These are phyloP conservation scores for Solanum chacoense DNA, from an alignment of 305 asterid species.

Conservation along the genomic window DNA sequence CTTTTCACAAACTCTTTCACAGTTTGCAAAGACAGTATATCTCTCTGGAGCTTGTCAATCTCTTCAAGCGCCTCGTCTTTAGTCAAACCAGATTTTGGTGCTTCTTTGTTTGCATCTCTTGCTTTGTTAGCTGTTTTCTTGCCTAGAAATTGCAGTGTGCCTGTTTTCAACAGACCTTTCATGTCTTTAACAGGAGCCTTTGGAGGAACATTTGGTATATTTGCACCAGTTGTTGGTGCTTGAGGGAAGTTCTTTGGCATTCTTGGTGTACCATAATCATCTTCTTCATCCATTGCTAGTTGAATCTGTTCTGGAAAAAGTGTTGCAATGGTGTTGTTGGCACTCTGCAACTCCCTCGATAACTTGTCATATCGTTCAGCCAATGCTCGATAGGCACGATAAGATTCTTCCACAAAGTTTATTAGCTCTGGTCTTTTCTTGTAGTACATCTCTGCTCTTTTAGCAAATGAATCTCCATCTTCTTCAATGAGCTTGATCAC, in stretches of 20 bases:
- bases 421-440: conserved; percentile 62
- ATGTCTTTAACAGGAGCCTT: conserved; percentile 32
- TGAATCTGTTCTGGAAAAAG: conserved; percentile 62
- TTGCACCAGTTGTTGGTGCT: not conserved
- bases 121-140: conserved; percentile 11
- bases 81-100: conserved; percentile 30
- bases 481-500: conserved; percentile 52
- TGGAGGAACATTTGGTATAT: conserved; percentile 26
- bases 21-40: conserved; percentile 47
- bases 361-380: conserved; percentile 62
- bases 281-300: conserved; percentile 34
- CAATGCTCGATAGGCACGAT: conserved; percentile 40
- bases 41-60: conserved; percentile 56
- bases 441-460: conserved; percentile 80
- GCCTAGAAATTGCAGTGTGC: conserved; percentile 23
- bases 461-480: conserved; percentile 68
- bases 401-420: conserved; percentile 46
- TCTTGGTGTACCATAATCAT: conserved; percentile 18
- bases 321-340: conserved; percentile 53
- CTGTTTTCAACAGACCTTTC: conserved; percentile 25
- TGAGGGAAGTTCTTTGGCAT: conserved; percentile 5
- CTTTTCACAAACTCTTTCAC: conserved; percentile 60
- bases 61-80: conserved; percentile 46
- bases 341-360: conserved; percentile 55
- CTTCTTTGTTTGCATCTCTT: conserved; percentile 4